Conservation (phyloP, 345 rosid species). For the Clausena lansium region DNA sequence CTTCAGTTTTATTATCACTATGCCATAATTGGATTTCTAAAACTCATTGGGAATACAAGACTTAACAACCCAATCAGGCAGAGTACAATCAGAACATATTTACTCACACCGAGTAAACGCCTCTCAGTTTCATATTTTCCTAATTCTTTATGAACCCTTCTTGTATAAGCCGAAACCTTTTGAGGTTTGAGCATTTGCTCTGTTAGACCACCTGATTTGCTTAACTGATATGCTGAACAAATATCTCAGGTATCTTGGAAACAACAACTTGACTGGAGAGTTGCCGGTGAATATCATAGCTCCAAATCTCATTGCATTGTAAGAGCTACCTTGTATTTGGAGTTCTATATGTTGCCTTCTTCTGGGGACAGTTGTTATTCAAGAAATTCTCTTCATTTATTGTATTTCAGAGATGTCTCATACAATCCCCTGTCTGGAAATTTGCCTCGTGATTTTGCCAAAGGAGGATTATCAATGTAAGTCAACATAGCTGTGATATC, state of each 20-base stretch:
- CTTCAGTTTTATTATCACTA: background rate
- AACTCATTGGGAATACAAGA: background rate
- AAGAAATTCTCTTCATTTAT: background rate
- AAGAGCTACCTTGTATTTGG: constrained; percentile 16
- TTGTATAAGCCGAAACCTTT: background rate
- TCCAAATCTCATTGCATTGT: constrained; percentile 42
- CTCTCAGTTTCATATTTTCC: background rate
- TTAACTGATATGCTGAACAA: background rate
- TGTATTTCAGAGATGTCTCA: constrained; percentile 49
- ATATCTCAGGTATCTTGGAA: constrained; percentile 47
- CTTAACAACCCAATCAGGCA: background rate
- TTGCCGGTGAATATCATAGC: constrained; percentile 39
- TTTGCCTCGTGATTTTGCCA: constrained; percentile 30
- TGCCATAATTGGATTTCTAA: background rate
- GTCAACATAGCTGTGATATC: background rate
- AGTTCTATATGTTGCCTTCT: background rate
- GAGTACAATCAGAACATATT: background rate
- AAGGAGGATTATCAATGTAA: constrained; percentile 43
- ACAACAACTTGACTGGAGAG: constrained; percentile 46
- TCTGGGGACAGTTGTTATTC: background rate
- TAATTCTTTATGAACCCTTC: background rate
- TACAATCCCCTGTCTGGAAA: constrained; percentile 56
- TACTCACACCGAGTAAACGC: background rate
- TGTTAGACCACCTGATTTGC: constrained; percentile 4
- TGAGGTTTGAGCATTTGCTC: background rate